Percentiles rank a stretch among this genome's conserved stretches.
phyloP scores from a whole-genome alignment of 257 asterid genomes.

The Przewalskia tangutica region DNA sequence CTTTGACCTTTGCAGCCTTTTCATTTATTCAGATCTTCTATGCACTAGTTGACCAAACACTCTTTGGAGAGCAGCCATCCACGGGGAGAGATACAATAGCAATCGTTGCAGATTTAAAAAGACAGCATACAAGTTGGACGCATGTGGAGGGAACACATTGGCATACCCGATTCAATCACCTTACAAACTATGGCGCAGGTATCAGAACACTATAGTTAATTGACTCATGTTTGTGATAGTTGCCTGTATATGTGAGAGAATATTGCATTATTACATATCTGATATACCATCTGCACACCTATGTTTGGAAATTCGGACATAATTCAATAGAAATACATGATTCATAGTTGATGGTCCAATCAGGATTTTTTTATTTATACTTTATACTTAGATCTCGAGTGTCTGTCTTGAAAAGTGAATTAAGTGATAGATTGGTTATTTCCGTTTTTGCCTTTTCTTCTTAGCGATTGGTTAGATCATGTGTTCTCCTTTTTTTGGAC shows the following conservation, averaged over 20 bases:
- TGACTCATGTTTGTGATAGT: constrained; percentile 1
- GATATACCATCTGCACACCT: background rate
- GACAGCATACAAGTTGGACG: constrained; percentile 77
- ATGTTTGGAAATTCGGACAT: background rate
- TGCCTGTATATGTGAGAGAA: background rate
- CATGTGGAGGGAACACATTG: constrained; percentile 85
- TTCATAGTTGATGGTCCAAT: background rate
- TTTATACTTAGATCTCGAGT: background rate
- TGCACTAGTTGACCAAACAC: constrained; percentile 74
- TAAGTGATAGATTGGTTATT: background rate
- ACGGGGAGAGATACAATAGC: constrained; percentile 39
- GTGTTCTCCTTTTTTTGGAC: background rate
- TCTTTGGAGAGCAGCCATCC: constrained; percentile 53
- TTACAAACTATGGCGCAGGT: constrained; percentile 95
- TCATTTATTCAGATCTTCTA: constrained; percentile 55
- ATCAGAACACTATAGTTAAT: constrained; percentile 5
- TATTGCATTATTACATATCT: background rate
- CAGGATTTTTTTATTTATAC: background rate
- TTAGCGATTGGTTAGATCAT: background rate
- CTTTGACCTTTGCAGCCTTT: background rate
- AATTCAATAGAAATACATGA: background rate
- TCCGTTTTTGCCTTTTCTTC: background rate
- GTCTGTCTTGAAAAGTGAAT: background rate
- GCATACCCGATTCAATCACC: constrained; percentile 92
- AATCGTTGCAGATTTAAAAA: constrained; percentile 58